Evolutionary conservation across 257 asterid species (phyloP), one percentile per base, ranked within the genome.

Genomic region (Ligustrum vulgare): DNA sequence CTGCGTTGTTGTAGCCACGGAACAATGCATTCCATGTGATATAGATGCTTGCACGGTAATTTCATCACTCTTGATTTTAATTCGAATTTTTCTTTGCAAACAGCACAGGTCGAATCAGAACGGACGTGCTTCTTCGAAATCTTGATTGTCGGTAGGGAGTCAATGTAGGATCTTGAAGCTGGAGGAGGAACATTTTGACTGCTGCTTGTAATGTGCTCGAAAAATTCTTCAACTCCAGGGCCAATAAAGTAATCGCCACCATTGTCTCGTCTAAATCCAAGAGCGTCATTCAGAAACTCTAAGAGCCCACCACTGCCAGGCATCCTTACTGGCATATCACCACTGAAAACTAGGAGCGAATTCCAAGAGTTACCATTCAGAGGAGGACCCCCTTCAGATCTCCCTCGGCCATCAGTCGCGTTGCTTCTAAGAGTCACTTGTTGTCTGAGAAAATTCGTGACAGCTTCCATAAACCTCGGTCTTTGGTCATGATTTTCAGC

Each of bases 241-340:
- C 98, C 99, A 22, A 92, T 83, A 63, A 86, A 89, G 77, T 94
- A 92, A 76, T 94, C 96, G 0, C 93, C 95, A 49, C 99, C 99
- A 49, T 77, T 87, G 25, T 91, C 97, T 68, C 84, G 80, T 74
- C 98, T 85, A 66, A 92, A 91, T 36, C 98, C 98, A 31, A 92
- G 93, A 8, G 91, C 85, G 28, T 94, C 99, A 11, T 89, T 93
- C 12, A 95, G 86, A 71, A 89, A 84, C 78, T 94, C 99, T 35
- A 88, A 51, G 51, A 84, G 68, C 34, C 97, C 98, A 18, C 92
- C 97, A 72, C 80, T 75, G 11, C 90, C 93, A 2, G 96, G 91
- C 87, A 90, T 80, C 67, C 87, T 82, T 4, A 86, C 91, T 4
- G 97, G 97, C 88, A 77, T 82, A 31, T 94, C 98, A 60, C 98